Evolutionary conservation across 768 basidiomycete genomes (phyloP).

Genomic region (Stropharia rugosoannulata): DNA sequence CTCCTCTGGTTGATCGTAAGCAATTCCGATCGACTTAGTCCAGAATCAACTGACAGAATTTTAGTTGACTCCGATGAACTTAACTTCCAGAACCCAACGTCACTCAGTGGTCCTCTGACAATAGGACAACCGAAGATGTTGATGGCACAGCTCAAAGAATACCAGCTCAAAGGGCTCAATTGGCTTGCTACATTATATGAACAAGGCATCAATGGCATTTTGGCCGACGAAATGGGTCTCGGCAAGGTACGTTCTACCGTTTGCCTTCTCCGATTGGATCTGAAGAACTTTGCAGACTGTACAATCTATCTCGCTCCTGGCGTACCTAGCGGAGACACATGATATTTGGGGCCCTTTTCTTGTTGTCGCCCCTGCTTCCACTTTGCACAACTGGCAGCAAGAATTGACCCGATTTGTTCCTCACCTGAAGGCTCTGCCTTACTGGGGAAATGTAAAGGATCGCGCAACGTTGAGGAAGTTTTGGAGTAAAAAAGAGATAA

Average conservation of each 20-base stretch:
- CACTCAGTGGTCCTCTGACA: slow-evolving; percentile 77
- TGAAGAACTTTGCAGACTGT: slow-evolving; percentile 64
- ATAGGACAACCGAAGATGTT: slow-evolving; percentile 94
- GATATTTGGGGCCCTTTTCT: slow-evolving; percentile 99
- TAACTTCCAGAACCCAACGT: slow-evolving; percentile 98
- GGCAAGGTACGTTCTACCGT: slow-evolving; percentile 58
- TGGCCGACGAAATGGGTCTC: slow-evolving; percentile 98
- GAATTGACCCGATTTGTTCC: slow-evolving; percentile 97
- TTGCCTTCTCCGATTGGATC: not conserved
- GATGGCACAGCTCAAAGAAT: slow-evolving; percentile 96
- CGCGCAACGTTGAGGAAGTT: slow-evolving; percentile 92
- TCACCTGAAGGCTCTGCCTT: slow-evolving; percentile 89
- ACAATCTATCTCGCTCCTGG: slow-evolving; percentile 94
- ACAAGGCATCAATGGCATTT: slow-evolving; percentile 98
- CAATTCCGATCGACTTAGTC: slow-evolving; percentile 17
- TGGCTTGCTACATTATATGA: slow-evolving; percentile 98
- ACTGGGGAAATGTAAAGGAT: slow-evolving; percentile 98
- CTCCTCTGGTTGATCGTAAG: slow-evolving; percentile 74
- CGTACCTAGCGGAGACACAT: slow-evolving; percentile 94
- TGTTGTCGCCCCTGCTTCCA: slow-evolving; percentile 96
- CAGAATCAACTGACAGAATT: not conserved
- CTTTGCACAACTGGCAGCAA: slow-evolving; percentile 99
- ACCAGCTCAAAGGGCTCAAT: slow-evolving; percentile 96
- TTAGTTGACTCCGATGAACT: slow-evolving; percentile 94
- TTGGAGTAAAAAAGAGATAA: slow-evolving; percentile 98